Conservation (phyloP, 129 eudicot species). For the Escallonia herrerae region DNA sequence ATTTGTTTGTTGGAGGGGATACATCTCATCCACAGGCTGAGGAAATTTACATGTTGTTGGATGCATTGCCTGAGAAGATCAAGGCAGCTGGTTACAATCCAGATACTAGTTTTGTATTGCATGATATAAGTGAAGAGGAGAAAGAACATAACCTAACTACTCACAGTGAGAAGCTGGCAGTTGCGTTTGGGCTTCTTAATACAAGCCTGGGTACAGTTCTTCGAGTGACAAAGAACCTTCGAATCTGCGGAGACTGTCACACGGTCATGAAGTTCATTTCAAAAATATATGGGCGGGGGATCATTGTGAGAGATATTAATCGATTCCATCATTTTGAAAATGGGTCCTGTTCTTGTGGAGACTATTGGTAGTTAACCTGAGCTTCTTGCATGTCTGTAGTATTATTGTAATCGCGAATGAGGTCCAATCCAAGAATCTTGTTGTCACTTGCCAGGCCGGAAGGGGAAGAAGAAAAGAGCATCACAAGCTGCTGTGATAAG, state of each 20-base stretch:
- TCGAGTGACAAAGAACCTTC: conserved; percentile 62
- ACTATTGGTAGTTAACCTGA: conserved; percentile 43
- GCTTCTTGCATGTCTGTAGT: background rate
- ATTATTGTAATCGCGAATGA: too few species aligned
- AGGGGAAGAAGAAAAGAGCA: too few species aligned
- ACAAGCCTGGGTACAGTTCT: conserved; percentile 37
- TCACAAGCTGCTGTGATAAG: too few species aligned
- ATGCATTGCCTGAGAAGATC: conserved; percentile 47
- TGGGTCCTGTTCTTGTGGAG: conserved; percentile 78
- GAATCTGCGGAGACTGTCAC: conserved; percentile 86
- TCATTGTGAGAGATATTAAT: conserved; percentile 68
- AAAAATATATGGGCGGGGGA: conserved; percentile 47
- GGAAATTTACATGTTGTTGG: conserved; percentile 39
- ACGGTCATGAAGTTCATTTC: conserved; percentile 61
- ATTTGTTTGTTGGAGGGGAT: conserved; percentile 56
- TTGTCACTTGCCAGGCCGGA: too few species aligned
- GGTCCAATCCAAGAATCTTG: too few species aligned
- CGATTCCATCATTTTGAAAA: conserved; percentile 67
- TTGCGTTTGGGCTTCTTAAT: conserved; percentile 42
- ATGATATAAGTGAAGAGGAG: conserved; percentile 65
- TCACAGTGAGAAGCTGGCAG: conserved; percentile 75
- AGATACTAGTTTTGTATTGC: conserved; percentile 50
- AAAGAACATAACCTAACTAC: conserved; percentile 30
- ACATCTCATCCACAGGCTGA: conserved; percentile 35
- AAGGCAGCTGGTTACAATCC: conserved; percentile 49